Evolutionary conservation across 495 filamentous ascomycete genomes (phyloP).

Genomic region (Podospora pseudopauciseta): DNA sequence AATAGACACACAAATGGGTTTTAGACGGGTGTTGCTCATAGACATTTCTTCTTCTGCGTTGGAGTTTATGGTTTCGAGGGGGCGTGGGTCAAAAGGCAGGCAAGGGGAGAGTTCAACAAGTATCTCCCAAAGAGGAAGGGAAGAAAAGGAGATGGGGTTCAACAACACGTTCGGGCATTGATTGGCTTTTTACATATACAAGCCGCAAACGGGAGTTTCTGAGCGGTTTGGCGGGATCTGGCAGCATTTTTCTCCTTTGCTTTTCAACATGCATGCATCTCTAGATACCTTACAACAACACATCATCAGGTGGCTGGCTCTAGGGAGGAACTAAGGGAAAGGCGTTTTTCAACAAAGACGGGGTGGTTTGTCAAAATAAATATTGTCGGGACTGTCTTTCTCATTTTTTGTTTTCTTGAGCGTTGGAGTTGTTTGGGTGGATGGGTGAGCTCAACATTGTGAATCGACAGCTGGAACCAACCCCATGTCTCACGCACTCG

Average conservation of each 20-base stretch:
- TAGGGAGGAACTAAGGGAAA: background rate
- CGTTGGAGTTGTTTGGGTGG: background rate
- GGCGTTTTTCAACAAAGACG: constrained; percentile 4
- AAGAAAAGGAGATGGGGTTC: background rate
- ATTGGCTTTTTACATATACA: background rate
- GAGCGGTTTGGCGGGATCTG: background rate
- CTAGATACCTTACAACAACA: background rate
- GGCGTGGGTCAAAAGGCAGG: background rate
- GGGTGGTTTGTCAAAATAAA: constrained; percentile 3
- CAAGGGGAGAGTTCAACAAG: background rate
- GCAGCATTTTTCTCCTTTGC: background rate
- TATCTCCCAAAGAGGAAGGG: background rate
- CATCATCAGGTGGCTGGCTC: background rate
- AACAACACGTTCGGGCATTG: background rate
- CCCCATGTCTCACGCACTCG: background rate
- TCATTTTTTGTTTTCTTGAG: background rate
- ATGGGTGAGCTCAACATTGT: background rate
- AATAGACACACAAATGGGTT: background rate
- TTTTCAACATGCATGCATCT: background rate
- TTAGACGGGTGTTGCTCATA: background rate
- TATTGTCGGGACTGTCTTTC: background rate
- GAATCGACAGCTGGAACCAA: background rate
- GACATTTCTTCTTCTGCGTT: background rate
- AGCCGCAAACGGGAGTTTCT: background rate
- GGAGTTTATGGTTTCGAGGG: background rate